Evolutionary conservation across 305 asterid species (phyloP), one percentile per base, ranked within the genome.

Genomic region (Stenogyne calaminthoides): DNA sequence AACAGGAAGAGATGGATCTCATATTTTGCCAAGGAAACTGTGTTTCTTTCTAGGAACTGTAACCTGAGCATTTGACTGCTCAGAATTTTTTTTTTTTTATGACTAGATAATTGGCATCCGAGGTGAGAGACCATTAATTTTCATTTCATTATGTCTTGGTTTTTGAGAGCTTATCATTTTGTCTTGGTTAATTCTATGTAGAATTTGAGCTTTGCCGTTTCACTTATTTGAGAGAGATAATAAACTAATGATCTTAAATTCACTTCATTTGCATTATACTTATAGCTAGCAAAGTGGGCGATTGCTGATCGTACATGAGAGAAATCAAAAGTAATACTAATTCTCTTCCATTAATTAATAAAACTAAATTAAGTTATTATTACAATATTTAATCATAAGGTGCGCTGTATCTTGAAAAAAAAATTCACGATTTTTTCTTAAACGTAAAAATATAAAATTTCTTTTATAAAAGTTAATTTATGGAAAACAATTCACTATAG

Each of bases 1-100:
- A 61, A 81, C 86, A 78, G 85, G 88, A 82, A 83, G 87, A 85
- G 58, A 76, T 81, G 75, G 60, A 66, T 20, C 57, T 60, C 68
- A 1, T 76, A 58, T 39, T 65, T 67, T 39, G 46, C 37, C 44
- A 8, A 63, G 54, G 67, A 52, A 14, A 69, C 49, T n/a, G 54
- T 11, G 34, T 52, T 49, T 15, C 22, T 15, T 49, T 15, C 22
- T 49, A 25, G 57, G 71, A 59, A 34, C 67, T 71, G 69, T 78
- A 22, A 36, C 57, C 64, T 9, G 74, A 39, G 46, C 70, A 46
- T 66, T 46, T 46, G 52, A 46, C 52, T 46, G 16, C 52, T 46
- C 52, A 46, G 52, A 46, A 12, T 12, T 15, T 46, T 47, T 47
- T 5, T n/a, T 47, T 3, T n/a, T n/a, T 47, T 47, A 47, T 20